Evolutionary conservation across 306 rosid genomes (phyloP).

Genomic region (Styphnolobium japonicum): DNA sequence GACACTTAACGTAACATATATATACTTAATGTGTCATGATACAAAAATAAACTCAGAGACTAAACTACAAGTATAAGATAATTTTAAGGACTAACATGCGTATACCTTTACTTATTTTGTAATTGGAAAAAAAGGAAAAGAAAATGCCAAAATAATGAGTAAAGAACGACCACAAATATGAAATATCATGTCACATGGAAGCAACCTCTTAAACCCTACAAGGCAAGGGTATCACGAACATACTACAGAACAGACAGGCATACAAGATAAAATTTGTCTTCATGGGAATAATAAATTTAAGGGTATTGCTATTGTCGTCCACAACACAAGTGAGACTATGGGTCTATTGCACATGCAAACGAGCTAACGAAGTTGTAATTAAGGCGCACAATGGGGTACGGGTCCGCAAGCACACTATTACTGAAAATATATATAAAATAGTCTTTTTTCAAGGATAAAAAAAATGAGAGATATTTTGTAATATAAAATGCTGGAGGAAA

Average conservation of each 20-base stretch:
- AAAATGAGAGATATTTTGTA: background rate
- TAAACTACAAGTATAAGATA: no score
- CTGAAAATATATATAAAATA: background rate
- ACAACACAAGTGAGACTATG: background rate
- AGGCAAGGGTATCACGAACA: conserved; percentile 22
- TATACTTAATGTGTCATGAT: no score
- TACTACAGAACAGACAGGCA: conserved; percentile 1
- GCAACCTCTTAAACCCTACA: conserved; percentile 19
- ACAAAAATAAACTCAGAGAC: no score
- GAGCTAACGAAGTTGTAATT: conserved; percentile 15
- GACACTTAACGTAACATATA: no score
- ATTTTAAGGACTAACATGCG: background rate
- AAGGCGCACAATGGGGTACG: conserved; percentile 1
- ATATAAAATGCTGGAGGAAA: background rate
- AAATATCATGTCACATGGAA: conserved; percentile 31
- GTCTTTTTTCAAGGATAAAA: background rate
- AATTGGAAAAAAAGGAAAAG: background rate
- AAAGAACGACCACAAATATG: background rate
- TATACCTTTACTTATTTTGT: background rate
- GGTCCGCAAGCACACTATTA: background rate
- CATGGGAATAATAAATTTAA: background rate
- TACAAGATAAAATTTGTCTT: conserved; percentile 16
- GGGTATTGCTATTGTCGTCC: background rate
- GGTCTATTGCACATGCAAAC: conserved; percentile 34
- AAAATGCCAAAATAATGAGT: background rate